Evolutionary conservation across 2,329 filamentous ascomycete species (phyloP).

Genomic region (Colletotrichum caudatum): DNA sequence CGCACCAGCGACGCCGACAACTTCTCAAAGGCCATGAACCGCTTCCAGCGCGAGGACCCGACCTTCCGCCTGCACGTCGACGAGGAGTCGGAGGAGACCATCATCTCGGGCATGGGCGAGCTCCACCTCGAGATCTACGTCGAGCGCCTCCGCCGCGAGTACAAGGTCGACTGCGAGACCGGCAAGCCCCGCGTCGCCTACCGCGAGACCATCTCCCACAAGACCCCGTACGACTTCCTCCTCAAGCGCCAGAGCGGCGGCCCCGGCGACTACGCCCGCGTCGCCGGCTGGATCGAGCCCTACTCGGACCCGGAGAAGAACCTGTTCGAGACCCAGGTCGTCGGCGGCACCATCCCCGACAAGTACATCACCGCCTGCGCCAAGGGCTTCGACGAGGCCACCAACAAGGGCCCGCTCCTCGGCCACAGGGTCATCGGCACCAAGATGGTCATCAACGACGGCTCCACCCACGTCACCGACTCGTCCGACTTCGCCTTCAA

Average conservation of each 20-base stretch:
- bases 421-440: slow-evolving; percentile 93
- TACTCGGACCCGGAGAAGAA: slow-evolving; percentile 79
- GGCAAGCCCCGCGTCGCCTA: slow-evolving; percentile 97
- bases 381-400: slow-evolving; percentile 90
- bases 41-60: slow-evolving; percentile 97
- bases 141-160: slow-evolving; percentile 95
- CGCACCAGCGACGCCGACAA: slow-evolving; percentile 90
- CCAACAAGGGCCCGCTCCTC: slow-evolving; percentile 88
- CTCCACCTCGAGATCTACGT: slow-evolving; percentile 97
- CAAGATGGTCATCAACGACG: slow-evolving; percentile 93
- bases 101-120: slow-evolving; percentile 99
- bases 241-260: slow-evolving; percentile 96
- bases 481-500: slow-evolving; percentile 98
- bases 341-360: slow-evolving; percentile 91
- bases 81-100: slow-evolving; percentile 91
- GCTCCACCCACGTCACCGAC: slow-evolving; percentile 97
- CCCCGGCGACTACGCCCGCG: slow-evolving; percentile 93
- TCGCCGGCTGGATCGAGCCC: slow-evolving; percentile 92
- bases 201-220: slow-evolving; percentile 88
- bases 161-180: slow-evolving; percentile 95
- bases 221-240: slow-evolving; percentile 89
- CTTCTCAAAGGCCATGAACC: slow-evolving; percentile 98
- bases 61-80: slow-evolving; percentile 97
- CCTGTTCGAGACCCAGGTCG: slow-evolving; percentile 86
- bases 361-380: slow-evolving; percentile 95